Conservation (phyloP, 768 basidiomycete genomes). For the Vararia minispora region DNA sequence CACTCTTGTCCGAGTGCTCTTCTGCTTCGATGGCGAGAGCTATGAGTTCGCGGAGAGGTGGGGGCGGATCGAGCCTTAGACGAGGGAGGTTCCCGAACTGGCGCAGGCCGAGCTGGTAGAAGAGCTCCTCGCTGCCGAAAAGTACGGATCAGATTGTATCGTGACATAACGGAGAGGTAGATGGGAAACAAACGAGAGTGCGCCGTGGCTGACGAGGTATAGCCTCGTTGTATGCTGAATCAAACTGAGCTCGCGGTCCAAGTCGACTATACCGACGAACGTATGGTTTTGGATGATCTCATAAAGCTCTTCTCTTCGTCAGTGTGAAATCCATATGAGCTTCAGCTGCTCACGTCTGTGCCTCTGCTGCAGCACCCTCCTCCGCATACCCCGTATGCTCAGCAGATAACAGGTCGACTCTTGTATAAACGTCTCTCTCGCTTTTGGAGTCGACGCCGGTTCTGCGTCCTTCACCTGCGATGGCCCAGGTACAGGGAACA, state of each 20-base stretch:
- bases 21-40: constrained; percentile 71
- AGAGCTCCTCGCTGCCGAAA: constrained; percentile 75
- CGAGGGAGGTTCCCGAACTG: constrained; percentile 82
- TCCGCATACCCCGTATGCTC: constrained; percentile 61
- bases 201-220: constrained; percentile 80
- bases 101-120: constrained; percentile 85
- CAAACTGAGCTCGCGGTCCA: constrained; percentile 59
- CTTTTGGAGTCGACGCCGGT: constrained; percentile 6
- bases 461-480: constrained; percentile 21
- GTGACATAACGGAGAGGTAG: not conserved
- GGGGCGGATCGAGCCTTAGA: constrained; percentile 76
- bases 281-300: constrained; percentile 81
- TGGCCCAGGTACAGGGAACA: constrained; percentile 67
- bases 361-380: constrained; percentile 42
- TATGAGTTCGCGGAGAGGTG: constrained; percentile 57
- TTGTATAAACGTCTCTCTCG: constrained; percentile 14
- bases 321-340: not conserved
- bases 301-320: constrained; percentile 44
- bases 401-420: constrained; percentile 71
- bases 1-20: constrained; percentile 36
- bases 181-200: constrained; percentile 74
- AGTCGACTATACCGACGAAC: constrained; percentile 87
- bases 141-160: not conserved
- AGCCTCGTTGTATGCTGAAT: constrained; percentile 84
- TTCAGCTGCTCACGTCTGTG: constrained; percentile 50